These are phyloP conservation scores for Schwanniomyces sp. DNA, from an alignment of 805 yeast genomes.

Conservation along the genomic window DNA sequence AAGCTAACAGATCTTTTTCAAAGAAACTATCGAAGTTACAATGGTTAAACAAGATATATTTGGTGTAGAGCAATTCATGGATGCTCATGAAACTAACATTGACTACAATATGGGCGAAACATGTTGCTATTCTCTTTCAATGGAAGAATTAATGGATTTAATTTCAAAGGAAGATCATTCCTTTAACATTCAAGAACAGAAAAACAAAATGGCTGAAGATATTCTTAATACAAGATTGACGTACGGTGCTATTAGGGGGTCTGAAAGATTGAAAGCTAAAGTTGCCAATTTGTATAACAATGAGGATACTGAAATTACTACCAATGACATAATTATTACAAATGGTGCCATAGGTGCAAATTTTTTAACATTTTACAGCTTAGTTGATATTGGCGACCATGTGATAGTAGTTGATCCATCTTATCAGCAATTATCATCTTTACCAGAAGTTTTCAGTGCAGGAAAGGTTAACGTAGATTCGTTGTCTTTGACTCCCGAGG, in stretches of 20 bases:
- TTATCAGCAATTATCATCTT: slow-evolving; percentile 50
- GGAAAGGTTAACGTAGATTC: slow-evolving; percentile 30
- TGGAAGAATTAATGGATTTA: slow-evolving; percentile 36
- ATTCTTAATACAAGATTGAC: slow-evolving; percentile 29
- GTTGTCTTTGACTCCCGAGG: slow-evolving; percentile 30
- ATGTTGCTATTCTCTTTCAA: slow-evolving; percentile 46
- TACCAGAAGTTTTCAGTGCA: slow-evolving; percentile 47
- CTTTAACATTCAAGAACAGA: slow-evolving; percentile 10
- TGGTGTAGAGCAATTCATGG: slow-evolving; percentile 57
- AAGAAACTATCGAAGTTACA: background rate
- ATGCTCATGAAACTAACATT: slow-evolving; percentile 42
- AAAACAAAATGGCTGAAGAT: slow-evolving; percentile 12
- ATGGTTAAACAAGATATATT: slow-evolving; percentile 49
- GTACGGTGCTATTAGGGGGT: slow-evolving; percentile 50
- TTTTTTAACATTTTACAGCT: slow-evolving; percentile 43
- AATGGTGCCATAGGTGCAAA: slow-evolving; percentile 61
- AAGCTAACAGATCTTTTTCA: background rate
- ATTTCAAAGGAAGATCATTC: background rate
- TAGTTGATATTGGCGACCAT: slow-evolving; percentile 47
- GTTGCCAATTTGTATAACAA: slow-evolving; percentile 36
- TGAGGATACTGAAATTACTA: slow-evolving; percentile 10
- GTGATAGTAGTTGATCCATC: slow-evolving; percentile 49
- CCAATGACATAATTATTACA: slow-evolving; percentile 45
- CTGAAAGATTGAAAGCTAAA: slow-evolving; percentile 33
- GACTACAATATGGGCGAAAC: slow-evolving; percentile 51